Percentiles rank a stretch among this genome's conserved stretches.
These are phyloP conservation scores for Penicillium oxalicum DNA, from an alignment of 2,329 filamentous ascomycete genomes.

Conservation along the genomic window DNA sequence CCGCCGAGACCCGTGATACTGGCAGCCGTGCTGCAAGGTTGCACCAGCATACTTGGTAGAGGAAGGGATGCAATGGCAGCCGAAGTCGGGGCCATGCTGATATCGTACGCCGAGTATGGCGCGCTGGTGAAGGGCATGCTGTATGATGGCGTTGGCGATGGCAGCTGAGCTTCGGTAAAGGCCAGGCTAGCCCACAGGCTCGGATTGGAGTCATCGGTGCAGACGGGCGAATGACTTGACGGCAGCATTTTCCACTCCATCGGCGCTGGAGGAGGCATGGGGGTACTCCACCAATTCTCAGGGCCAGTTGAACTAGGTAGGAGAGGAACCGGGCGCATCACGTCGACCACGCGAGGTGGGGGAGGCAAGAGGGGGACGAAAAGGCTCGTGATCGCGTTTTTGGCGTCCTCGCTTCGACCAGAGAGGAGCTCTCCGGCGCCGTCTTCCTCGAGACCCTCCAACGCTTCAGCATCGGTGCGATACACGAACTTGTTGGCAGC, in stretches of 20 bases:
- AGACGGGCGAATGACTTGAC: constrained; percentile 71
- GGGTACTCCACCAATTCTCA: constrained; percentile 75
- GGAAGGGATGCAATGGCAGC: constrained; percentile 71
- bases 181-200: constrained; percentile 75
- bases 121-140: constrained; percentile 71
- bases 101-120: constrained; percentile 62
- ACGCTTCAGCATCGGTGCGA: constrained; percentile 76
- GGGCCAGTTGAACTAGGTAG: constrained; percentile 73
- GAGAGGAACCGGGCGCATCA: constrained; percentile 77
- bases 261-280: constrained; percentile 59
- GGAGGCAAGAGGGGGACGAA: constrained; percentile 81
- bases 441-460: constrained; percentile 95
- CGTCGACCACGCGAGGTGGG: constrained; percentile 81
- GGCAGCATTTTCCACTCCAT: constrained; percentile 90
- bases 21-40: constrained; percentile 72
- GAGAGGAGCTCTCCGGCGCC: constrained; percentile 88
- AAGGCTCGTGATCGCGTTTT: constrained; percentile 73
- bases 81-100: constrained; percentile 64
- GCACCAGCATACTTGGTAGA: constrained; percentile 77
- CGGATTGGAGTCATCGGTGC: constrained; percentile 65
- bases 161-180: constrained; percentile 65
- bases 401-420: constrained; percentile 89
- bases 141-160: constrained; percentile 74
- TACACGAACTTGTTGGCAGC: constrained; percentile 97
- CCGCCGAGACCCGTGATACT: constrained; percentile 66